A percentile compares a stretch with the other conserved stretches of the same genome.
phyloP scores from a whole-genome alignment of 441 rosid genomes.

The Populus tomentosa region DNA sequence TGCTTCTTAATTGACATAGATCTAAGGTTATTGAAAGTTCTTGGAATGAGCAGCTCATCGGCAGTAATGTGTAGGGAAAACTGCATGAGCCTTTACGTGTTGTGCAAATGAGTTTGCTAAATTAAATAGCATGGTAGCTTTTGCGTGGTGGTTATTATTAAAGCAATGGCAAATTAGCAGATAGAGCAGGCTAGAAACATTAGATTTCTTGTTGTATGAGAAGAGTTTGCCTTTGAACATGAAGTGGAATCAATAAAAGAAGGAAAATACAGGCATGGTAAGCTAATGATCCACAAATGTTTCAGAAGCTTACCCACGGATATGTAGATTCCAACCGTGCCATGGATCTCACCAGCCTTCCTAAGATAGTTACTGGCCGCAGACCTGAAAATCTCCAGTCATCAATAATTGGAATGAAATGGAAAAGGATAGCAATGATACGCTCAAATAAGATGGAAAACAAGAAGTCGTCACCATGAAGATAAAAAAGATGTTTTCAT shows the following conservation, averaged over 20 bases:
- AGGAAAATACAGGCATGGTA: background rate
- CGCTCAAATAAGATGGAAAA: background rate
- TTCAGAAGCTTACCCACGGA: conserved; percentile 56
- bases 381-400: conserved; percentile 35
- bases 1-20: background rate
- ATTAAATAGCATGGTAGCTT: too few relatives aligned
- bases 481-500: background rate
- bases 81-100: background rate
- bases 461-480: background rate
- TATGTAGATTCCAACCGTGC: conserved; percentile 54
- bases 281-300: background rate
- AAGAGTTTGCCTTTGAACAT: background rate
- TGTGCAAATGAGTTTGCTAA: background rate
- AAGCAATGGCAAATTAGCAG: too few relatives aligned
- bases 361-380: conserved; percentile 70
- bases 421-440: background rate
- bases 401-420: background rate
- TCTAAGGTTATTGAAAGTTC: background rate
- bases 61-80: background rate
- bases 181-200: too few relatives aligned
- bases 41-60: background rate
- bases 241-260: background rate
- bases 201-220: background rate
- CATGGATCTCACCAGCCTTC: conserved; percentile 78
- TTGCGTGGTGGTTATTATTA: too few relatives aligned